Base-by-base conservation (phyloP, 345 rosid species). In the Linum usitatissimum region DNA sequence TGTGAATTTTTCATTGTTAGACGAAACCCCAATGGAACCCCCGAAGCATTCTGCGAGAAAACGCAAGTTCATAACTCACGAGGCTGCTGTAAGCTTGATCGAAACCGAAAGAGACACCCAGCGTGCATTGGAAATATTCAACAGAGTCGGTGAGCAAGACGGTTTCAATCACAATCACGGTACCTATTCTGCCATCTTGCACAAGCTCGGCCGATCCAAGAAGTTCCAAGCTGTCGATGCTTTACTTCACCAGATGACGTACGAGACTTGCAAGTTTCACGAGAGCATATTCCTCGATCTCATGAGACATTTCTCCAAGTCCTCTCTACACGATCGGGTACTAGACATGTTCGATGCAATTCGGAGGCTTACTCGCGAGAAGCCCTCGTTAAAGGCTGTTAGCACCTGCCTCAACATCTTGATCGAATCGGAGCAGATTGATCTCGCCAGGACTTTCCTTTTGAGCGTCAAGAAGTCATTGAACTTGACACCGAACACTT, bases 361-460 rank as follows among this genome's bases (percentile, higher is more conserved):
- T 68, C 79, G 76, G 56, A 81, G 81, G 18, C 68, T 85, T 58
- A 84, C 79, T 55, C 89, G 93, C 40, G 84, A 81, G 66, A 92
- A 81, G 72, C 96, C 95, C 60, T 86, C 98, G 28, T 78, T 81
- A 15, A 86, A 78, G 64, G 91, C 98, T 38, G 68, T 86, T 30
- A 86, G 96, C 69, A 89, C 96, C 34, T 92, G 96, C 68, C 89
- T 89, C 68, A 92, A 89, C 71, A 84, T 86, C 48, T 76, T 90
- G 73, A 67, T 86, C 10, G 91, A 87, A 64, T 78, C 94, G 9
- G 75, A 82, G 68, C 82, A 76, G 78, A 72, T 81, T 38, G 82
- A 68, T 64, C 75, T 83, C 36, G 86, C 88, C 8, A 60, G 61
- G 57, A 71, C 71, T 36, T 76, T 84, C 42, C 83, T 93, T 42